Base-by-base conservation (phyloP, 1,284 basidiomycete genomes). In the Crocinoboletus sp. region DNA sequence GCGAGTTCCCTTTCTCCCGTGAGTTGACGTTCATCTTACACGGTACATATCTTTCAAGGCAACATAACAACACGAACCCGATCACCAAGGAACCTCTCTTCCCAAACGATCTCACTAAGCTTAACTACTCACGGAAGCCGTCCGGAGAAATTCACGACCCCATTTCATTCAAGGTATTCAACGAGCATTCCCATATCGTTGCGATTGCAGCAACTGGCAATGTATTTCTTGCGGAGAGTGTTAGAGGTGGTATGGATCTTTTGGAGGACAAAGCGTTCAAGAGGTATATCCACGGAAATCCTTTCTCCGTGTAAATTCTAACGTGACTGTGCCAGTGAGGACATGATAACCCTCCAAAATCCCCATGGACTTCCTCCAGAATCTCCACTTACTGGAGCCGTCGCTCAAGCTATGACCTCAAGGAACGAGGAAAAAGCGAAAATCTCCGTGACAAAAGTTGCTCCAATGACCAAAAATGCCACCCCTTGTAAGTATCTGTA, bases 161-260 rank as follows among this genome's bases (percentile, higher is more conserved):
- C 1, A 92, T 95, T 38, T 90, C 89, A 2, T 94, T 94, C 76
- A 94, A 94, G 61, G 85, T 88, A 0, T 93, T 95, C 71, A 91
- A 77, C 56, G 85, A 92, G 49, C 91, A 94, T 59, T 91, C 91
- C 1, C 89, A 94, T 63, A 87, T 95, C 41, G 89, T 94, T 34
- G 89, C 90, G 39, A 81, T 95, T 52, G 85, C 87, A 20, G 88
- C 82, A 3, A 94, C 92, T 0, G 93, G 93, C 6, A 95, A 96
- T 60, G 94, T 96, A 2, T 96, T 88, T 61, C 73, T 92, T 10
- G 83, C 83, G 6, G 94, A 94, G 37, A 93, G 96, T 51, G 77
- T 97, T 56, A 96, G 90, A 65, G 84, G 82, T 24, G 87, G 89
- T 57, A 78, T 75, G 49, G 96, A 99, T 66, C 71, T 99, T 12